Conservation (phyloP, 495 filamentous ascomycete species). For the Podospora tetraspora region DNA sequence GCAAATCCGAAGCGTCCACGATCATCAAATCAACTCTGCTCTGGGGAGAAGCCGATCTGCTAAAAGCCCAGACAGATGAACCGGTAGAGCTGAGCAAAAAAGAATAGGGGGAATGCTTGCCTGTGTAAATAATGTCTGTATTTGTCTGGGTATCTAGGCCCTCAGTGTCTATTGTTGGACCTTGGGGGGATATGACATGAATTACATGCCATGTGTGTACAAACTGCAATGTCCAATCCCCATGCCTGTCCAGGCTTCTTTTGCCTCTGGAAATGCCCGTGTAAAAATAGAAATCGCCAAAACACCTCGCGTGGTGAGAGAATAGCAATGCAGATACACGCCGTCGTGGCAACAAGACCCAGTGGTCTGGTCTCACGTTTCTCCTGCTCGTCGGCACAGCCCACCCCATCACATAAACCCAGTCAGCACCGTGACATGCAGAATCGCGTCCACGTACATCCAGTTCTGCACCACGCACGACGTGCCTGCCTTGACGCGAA, state of each 20-base stretch:
- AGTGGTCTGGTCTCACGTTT: not conserved
- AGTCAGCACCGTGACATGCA: constrained; percentile 29
- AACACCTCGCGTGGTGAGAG: not conserved
- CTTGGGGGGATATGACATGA: not conserved
- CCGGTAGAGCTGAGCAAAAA: too few relatives aligned
- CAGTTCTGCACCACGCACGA: constrained; percentile 27
- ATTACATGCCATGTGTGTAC: not conserved
- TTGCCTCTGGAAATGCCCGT: not conserved
- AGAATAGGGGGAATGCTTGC: not conserved
- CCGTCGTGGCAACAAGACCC: not conserved
- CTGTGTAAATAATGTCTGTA: not conserved
- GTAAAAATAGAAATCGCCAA: not conserved
- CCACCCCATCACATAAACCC: constrained; percentile 13
- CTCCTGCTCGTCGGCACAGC: not conserved
- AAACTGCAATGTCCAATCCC: not conserved
- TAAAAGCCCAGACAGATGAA: not conserved
- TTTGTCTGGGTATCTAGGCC: not conserved
- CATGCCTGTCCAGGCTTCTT: not conserved
- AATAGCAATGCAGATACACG: not conserved
- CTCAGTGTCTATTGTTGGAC: not conserved
- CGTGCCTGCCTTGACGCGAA: constrained; percentile 25
- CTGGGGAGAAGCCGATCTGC: not conserved
- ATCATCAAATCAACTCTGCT: not conserved
- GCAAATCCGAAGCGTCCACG: not conserved
- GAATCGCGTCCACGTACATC: constrained; percentile 33